Evolutionary conservation across 257 asterid species (phyloP).

Genomic region (Solanum stenotomum): DNA sequence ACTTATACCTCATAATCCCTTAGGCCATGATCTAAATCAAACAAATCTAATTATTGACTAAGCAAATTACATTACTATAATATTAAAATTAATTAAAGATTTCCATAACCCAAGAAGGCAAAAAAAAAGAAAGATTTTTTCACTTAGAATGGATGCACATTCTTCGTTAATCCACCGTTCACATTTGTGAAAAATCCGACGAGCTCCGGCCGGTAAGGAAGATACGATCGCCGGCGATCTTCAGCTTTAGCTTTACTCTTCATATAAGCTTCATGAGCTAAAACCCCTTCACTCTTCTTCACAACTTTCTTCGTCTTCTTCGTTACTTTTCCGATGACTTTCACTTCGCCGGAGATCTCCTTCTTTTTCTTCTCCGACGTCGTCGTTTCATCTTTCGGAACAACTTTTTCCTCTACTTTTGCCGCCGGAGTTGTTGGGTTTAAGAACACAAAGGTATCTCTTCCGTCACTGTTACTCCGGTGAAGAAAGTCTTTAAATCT

Average conservation of each 20-base stretch:
- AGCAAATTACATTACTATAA: background rate
- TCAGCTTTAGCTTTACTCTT: conserved; percentile 49
- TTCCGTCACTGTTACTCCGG: conserved; percentile 75
- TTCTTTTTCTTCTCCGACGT: background rate
- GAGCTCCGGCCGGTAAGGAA: conserved; percentile 88
- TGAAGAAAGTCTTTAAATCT: conserved; percentile 48
- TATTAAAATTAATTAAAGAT: background rate
- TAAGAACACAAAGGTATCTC: conserved; percentile 76
- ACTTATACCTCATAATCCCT: background rate
- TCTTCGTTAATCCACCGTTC: conserved; percentile 64
- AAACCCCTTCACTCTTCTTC: conserved; percentile 31
- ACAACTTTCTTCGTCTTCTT: conserved; percentile 4
- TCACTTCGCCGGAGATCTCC: conserved; percentile 9
- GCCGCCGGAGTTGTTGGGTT: conserved; percentile 19
- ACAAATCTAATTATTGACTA: background rate
- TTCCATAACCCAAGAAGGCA: background rate
- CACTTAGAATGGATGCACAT: conserved; percentile 65
- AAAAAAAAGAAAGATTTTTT: background rate
- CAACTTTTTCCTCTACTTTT: background rate
- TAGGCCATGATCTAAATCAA: background rate
- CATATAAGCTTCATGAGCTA: conserved; percentile 73
- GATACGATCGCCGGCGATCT: conserved; percentile 57
- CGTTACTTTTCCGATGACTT: background rate
- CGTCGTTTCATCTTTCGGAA: background rate
- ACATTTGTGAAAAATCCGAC: conserved; percentile 85